Conservation (phyloP, 441 rosid species). For the Adansonia grandidieri region DNA sequence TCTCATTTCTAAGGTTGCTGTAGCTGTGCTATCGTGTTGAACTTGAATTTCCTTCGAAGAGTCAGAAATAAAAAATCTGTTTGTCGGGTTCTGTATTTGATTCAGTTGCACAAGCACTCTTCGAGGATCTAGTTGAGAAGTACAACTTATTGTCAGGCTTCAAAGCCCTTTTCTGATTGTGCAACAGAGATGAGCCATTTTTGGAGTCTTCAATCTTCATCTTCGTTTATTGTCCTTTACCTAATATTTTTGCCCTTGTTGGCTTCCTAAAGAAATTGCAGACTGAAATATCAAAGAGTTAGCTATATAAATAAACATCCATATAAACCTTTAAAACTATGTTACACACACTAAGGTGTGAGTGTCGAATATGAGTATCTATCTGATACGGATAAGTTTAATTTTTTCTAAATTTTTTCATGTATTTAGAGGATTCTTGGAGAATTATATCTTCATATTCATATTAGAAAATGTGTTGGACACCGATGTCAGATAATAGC, state of each 20-base stretch:
- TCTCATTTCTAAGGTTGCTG: constrained; percentile 86
- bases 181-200: constrained; percentile 49
- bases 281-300: constrained; percentile 44
- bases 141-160: constrained; percentile 64
- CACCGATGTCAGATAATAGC: background rate
- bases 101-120: constrained; percentile 36
- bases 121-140: constrained; percentile 70
- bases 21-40: constrained; percentile 78
- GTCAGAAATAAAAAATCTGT: constrained; percentile 62
- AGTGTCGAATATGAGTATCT: no score
- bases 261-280: constrained; percentile 88
- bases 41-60: constrained; percentile 90
- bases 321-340: background rate
- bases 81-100: constrained; percentile 39
- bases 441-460: no score
- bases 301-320: background rate
- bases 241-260: constrained; percentile 67
- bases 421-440: no score
- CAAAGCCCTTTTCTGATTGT: constrained; percentile 52
- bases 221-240: constrained; percentile 69
- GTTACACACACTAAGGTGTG: no score
- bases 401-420: no score
- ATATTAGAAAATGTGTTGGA: no score
- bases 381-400: no score
- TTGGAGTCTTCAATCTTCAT: constrained; percentile 47